Percentiles rank a stretch among this genome's conserved stretches.
phyloP scores from a whole-genome alignment of 495 filamentous ascomycete genomes.

The Talaromyces ruber region DNA sequence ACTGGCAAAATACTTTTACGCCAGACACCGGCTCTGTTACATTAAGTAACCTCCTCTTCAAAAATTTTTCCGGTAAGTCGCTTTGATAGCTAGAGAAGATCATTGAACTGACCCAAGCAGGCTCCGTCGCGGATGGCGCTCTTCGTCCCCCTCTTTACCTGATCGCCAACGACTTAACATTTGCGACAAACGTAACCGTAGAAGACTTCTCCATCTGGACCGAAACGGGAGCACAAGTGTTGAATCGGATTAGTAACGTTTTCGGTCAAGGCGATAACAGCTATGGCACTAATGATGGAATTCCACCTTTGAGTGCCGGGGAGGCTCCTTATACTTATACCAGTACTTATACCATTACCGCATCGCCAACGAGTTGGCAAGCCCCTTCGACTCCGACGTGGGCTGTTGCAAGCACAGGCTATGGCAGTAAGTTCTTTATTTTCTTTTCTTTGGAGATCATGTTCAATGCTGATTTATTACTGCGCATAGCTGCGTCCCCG shows the following conservation, averaged over 20 bases:
- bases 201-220: slow-evolving; percentile 45
- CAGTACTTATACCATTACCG: slow-evolving; percentile 19
- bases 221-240: slow-evolving; percentile 25
- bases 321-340: slow-evolving; percentile 15
- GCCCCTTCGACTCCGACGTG: slow-evolving; percentile 15
- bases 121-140: slow-evolving; percentile 37
- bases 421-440: slow-evolving; percentile 16
- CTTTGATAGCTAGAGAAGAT: background rate
- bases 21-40: slow-evolving; percentile 35
- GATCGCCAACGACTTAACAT: slow-evolving; percentile 28
- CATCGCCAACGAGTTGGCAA: slow-evolving; percentile 17
- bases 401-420: slow-evolving; percentile 19
- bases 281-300: slow-evolving; percentile 17
- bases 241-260: slow-evolving; percentile 35
- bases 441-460: background rate
- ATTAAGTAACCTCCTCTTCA: slow-evolving; percentile 33
- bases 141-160: slow-evolving; percentile 35
- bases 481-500: slow-evolving; percentile 12
- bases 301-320: slow-evolving; percentile 5
- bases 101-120: slow-evolving; percentile 17
- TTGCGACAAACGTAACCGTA: slow-evolving; percentile 30
- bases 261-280: slow-evolving; percentile 34
- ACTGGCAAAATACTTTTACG: slow-evolving; percentile 30
- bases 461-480: background rate
- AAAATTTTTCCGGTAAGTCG: slow-evolving; percentile 21